Evolutionary conservation across 495 filamentous ascomycete genomes (phyloP).

Genomic region (Neurospora intermedia): DNA sequence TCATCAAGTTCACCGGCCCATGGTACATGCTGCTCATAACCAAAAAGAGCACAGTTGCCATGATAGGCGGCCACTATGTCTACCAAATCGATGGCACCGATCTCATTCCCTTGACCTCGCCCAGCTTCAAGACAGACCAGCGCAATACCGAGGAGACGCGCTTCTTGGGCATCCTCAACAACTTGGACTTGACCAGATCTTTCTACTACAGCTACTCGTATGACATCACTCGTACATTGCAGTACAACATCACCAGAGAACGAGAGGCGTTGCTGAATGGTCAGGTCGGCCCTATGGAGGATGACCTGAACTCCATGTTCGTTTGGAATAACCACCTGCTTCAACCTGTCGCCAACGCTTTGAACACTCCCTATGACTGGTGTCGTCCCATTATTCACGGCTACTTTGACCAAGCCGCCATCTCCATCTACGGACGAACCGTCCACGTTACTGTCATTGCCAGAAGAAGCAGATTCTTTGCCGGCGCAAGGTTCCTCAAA

Average conservation of each 20-base stretch:
- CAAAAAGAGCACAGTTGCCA: constrained; percentile 88
- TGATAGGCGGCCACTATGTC: constrained; percentile 91
- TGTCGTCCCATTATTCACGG: constrained; percentile 94
- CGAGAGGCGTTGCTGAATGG: constrained; percentile 56
- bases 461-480: constrained; percentile 84
- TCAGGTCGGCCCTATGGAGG: constrained; percentile 40
- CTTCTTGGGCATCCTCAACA: constrained; percentile 79
- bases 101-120: constrained; percentile 70
- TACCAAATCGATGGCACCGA: constrained; percentile 96
- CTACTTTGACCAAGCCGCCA: constrained; percentile 82
- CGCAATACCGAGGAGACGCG: constrained; percentile 78
- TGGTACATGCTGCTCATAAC: constrained; percentile 97
- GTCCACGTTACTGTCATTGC: constrained; percentile 92
- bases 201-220: constrained; percentile 99
- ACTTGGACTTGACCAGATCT: constrained; percentile 76
- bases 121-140: constrained; percentile 61
- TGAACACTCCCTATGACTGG: constrained; percentile 86
- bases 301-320: constrained; percentile 88
- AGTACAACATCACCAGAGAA: constrained; percentile 84
- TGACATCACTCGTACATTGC: constrained; percentile 84
- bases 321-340: constrained; percentile 94
- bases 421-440: constrained; percentile 71
- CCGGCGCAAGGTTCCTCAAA: constrained; percentile 89
- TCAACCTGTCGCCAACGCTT: constrained; percentile 52
- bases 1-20: constrained; percentile 90